Conservation (phyloP, 768 basidiomycete species). For the Cyclocybe aegerita region DNA sequence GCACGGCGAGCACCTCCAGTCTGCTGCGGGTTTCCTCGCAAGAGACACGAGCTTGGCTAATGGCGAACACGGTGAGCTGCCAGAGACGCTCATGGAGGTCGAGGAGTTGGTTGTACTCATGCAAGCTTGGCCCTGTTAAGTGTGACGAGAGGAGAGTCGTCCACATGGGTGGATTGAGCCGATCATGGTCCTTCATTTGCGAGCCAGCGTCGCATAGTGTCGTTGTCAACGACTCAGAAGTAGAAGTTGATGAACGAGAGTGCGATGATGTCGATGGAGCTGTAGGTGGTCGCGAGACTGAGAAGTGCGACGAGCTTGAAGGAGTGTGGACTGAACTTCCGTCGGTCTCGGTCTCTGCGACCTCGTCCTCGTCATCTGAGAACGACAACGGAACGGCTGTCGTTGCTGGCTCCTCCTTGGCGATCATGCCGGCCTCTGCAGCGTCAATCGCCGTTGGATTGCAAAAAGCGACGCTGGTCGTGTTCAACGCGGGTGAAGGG, state of each 20-base stretch:
- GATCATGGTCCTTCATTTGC: background rate
- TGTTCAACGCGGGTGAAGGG: constrained; percentile 2
- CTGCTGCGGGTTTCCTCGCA: constrained; percentile 39
- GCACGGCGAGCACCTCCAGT: constrained; percentile 51
- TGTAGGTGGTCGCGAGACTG: constrained; percentile 7
- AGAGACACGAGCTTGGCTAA: constrained; percentile 37
- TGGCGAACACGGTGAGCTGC: constrained; percentile 39
- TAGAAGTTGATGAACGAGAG: constrained; percentile 8
- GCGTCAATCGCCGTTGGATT: background rate
- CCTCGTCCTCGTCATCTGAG: constrained; percentile 42
- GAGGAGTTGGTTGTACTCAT: constrained; percentile 32
- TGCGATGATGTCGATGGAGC: constrained; percentile 10
- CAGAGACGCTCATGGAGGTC: constrained; percentile 35
- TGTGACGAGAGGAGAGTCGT: constrained; percentile 23
- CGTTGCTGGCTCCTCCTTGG: constrained; percentile 21
- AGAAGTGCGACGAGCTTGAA: constrained; percentile 27
- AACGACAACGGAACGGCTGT: constrained; percentile 30
- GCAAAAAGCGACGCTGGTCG: background rate
- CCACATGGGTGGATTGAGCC: constrained; percentile 1
- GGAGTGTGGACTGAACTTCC: constrained; percentile 51
- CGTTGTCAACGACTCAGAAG: constrained; percentile 1
- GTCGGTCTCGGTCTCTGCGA: constrained; percentile 40
- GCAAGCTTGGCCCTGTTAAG: constrained; percentile 29
- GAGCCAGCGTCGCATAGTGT: no score
- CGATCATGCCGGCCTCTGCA: background rate